A percentile compares a stretch with the other conserved stretches of the same genome.
phyloP scores from a whole-genome alignment of 306 rosid species.

The Cicer arietinum region DNA sequence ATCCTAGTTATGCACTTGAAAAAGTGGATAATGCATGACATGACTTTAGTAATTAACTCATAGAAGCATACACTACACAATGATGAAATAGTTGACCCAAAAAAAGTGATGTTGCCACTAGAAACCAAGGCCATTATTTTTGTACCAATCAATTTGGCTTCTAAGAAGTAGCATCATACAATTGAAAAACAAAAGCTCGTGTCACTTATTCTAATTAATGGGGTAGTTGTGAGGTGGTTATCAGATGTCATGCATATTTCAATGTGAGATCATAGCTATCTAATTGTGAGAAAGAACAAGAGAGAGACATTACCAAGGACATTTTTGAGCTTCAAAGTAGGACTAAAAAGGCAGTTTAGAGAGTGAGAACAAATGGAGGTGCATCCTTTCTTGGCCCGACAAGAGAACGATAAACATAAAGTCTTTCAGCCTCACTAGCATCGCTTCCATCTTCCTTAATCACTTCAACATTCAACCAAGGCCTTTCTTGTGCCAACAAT shows the following conservation, averaged over 20 bases:
- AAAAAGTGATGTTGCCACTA: background rate
- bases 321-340: constrained; percentile 34
- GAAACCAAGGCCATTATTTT: constrained; percentile 17
- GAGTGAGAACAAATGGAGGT: constrained; percentile 80
- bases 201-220: constrained; percentile 11
- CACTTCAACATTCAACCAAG: constrained; percentile 83
- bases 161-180: constrained; percentile 27
- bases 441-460: constrained; percentile 64
- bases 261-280: background rate
- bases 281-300: background rate
- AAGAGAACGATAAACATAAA: constrained; percentile 82
- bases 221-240: background rate
- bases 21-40: background rate
- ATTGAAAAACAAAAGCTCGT: background rate
- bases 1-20: background rate
- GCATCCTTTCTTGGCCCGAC: constrained; percentile 87
- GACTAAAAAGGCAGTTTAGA: constrained; percentile 44
- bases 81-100: background rate
- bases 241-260: constrained; percentile 19
- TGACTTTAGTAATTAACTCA: constrained; percentile 4
- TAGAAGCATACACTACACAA: background rate
- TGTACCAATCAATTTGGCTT: constrained; percentile 3
- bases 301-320: constrained; percentile 52
- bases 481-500: constrained; percentile 67
- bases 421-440: constrained; percentile 56